Evolutionary conservation across 306 rosid species (phyloP), one percentile per base, ranked within the genome.

Genomic region (Lathyrus tuberosus): DNA sequence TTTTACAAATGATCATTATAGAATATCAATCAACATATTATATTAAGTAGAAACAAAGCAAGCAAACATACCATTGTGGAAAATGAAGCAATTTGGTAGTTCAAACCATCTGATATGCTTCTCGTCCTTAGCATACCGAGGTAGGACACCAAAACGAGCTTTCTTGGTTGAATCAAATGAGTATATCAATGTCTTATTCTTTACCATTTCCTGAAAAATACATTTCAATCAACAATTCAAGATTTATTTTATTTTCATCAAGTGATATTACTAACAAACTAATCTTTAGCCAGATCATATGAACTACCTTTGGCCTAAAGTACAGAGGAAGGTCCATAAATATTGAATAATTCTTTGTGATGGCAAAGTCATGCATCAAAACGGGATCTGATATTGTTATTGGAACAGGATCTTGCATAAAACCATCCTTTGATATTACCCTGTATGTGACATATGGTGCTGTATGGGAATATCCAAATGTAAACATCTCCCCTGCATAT

Each of bases 291-390:
- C 26, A 40, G 22, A 51, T 67, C 20, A 71, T 63, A 57, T 65
- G 62, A 74, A 52, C 17, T 87, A 88, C 99, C 99, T 90, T 91
- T 65, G 97, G 97, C 78, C 76, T 88, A 87, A 90, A 87, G 62
- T 75, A 60, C 82, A 94, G 46, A 42, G 99, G 99, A 78, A 90
- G 99, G 80, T 94, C 97, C 99, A 90, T 78, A 76, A 94, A 88
- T 72, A 94, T 77, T 28, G 96, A 96, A 75, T 88, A 88, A 58
- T 88, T 94, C 82, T 88, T 95, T 6, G 99, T 88, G 65, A 94
- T 88, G 78, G 99, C 97, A 60, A 94, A 94, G 78, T 94, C 99
- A 42, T 94, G 99, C 99, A 94, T 94, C 96, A 94, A 85, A 87
- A 94, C 74, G 22, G 97, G 95, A 5, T 82, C 90, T 33, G 99